phyloP scores from a whole-genome alignment of 768 basidiomycete species.

The Suillus brevipes region DNA sequence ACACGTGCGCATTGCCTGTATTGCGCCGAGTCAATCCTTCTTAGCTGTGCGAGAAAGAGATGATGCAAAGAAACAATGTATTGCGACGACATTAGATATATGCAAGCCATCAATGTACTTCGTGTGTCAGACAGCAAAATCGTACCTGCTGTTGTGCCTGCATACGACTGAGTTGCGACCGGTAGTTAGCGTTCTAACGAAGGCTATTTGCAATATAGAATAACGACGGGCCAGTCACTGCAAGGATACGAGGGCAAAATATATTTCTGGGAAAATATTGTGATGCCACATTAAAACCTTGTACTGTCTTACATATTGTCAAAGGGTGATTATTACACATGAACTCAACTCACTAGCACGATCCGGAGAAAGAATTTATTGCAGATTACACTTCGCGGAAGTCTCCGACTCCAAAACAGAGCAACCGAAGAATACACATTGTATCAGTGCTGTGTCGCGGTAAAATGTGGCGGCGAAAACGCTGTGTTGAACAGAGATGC shows the following conservation, averaged over 20 bases:
- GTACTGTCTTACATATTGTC: background rate
- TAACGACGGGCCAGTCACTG: background rate
- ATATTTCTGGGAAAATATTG: background rate
- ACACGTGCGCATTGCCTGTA: background rate
- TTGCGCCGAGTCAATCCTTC: background rate
- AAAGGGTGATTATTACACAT: background rate
- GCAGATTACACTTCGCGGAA: background rate
- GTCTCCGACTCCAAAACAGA: background rate
- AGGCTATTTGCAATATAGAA: background rate
- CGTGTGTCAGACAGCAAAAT: background rate
- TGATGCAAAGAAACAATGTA: background rate
- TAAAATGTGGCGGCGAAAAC: background rate
- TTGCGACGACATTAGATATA: background rate
- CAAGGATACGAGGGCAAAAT: background rate
- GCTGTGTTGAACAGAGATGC: background rate
- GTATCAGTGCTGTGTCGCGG: background rate
- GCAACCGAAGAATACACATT: background rate
- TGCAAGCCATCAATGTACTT: background rate
- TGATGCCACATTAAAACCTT: background rate
- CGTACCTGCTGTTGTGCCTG: background rate
- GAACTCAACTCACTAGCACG: background rate
- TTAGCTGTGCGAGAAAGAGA: background rate
- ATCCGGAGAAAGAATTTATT: background rate
- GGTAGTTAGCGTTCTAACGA: background rate
- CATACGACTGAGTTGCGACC: no score